Base-by-base conservation (phyloP, 1,139 yeast species). In the Scheffersomyces parashehatae region DNA sequence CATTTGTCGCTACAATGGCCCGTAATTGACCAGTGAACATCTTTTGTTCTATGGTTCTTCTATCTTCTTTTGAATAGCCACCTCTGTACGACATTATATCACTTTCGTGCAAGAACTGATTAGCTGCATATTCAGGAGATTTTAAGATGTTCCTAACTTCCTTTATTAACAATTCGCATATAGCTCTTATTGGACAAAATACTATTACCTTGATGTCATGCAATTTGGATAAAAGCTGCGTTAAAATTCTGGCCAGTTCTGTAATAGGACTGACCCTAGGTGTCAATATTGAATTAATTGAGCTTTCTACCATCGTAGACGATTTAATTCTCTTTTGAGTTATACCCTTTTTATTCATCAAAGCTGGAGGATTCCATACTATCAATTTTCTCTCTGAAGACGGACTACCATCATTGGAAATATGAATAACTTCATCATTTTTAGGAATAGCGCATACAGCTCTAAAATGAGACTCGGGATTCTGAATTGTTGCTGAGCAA, bases 51-150 rank as follows among this genome's bases (percentile, higher is more conserved):
- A 93, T 93, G 38, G 81, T 77, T 50, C 99, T 77, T 51, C 99
- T 75, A 59, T 93, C 98, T 2, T 77, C 65, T 3, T 89, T 83
- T 5, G 96, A 83, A 57, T 93, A 93, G 0, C 99, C 99, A 29
- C 99, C 99, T 51, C 99, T 73, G 55, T 93, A 93, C 35, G 96
- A 83, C 95, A 89, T 88, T 1, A 93, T 86, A 46, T 85, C 86
- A 5, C 81, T 72, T n/a, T 64, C 69, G 34, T 54, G 52, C 7
- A 56, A 31, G 9, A 31, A 20, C 20, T 15, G 7, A 13, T 13
- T 31, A 6, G 10, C 38, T 2, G 43, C 29, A n/a, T 31, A 12
- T 15, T 31, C 35, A 15, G 35, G 20, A 12, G 35, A 12, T 43
- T 45, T 24, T 44, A 39, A 11, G 51, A 77, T 58, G 8, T 67